These are phyloP conservation scores for Suillus decipiens DNA, from an alignment of 768 basidiomycete genomes.

Conservation along the genomic window DNA sequence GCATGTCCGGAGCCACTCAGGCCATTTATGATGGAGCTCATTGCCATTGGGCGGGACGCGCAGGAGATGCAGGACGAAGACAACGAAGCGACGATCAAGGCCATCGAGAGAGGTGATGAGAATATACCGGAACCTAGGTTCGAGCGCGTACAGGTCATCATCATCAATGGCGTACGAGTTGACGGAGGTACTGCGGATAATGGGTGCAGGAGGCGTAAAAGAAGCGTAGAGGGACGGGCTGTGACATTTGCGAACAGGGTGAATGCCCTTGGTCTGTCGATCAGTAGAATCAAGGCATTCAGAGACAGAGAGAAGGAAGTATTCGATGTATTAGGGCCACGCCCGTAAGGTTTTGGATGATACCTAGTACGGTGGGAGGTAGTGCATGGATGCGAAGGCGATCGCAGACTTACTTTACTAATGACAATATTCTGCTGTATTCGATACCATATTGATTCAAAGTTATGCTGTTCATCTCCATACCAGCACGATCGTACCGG, in stretches of 20 bases:
- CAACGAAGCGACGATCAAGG: conserved; percentile 49
- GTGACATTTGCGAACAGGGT: conserved; percentile 77
- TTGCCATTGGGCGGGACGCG: conserved; percentile 52
- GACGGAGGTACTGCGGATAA: conserved; percentile 19
- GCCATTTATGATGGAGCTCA: conserved; percentile 72
- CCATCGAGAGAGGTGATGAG: conserved; percentile 32
- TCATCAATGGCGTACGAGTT: conserved; percentile 53
- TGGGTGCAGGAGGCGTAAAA: conserved; percentile 36
- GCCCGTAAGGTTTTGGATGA: conserved; percentile 26
- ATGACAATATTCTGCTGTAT: conserved; percentile 3
- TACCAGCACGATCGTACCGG: not conserved
- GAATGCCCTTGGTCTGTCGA: conserved; percentile 68
- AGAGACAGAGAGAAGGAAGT: conserved; percentile 69
- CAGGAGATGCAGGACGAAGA: conserved; percentile 56
- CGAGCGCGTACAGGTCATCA: conserved; percentile 57
- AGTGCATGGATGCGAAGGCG: not conserved
- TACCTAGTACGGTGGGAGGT: not conserved
- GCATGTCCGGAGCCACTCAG: conserved; percentile 65
- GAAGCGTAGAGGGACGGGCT: conserved; percentile 63
- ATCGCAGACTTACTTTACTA: conserved; percentile 2
- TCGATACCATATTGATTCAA: not conserved
- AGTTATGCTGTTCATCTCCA: not conserved
- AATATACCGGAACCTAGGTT: conserved; percentile 46
- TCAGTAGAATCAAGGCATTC: conserved; percentile 74
- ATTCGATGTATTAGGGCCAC: conserved; percentile 62